A percentile compares a stretch with the other conserved stretches of the same genome.
Evolutionary conservation across 306 rosid species (phyloP).

Genomic region (Urtica urens): DNA sequence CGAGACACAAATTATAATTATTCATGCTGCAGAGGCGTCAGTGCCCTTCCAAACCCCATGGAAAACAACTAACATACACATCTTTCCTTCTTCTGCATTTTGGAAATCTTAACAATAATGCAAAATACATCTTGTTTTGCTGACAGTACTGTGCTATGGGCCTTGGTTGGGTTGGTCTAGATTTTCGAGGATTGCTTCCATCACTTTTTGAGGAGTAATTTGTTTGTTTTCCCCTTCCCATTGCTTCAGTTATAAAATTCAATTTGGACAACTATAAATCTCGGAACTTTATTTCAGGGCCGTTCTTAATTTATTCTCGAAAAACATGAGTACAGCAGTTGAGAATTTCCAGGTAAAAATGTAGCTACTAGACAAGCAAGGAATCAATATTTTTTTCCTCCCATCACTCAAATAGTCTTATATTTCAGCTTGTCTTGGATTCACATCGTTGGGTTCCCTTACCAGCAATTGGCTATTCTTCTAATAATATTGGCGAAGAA

Average conservation of each 20-base stretch:
- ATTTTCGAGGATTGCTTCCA: conserved; percentile 92
- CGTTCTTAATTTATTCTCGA: conserved; percentile 78
- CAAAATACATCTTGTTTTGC: conserved; percentile 15
- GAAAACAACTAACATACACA: too few species aligned
- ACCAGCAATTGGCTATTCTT: conserved; percentile 78
- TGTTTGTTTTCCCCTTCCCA: conserved; percentile 1
- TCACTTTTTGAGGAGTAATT: conserved; percentile 91
- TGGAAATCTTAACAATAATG: too few species aligned
- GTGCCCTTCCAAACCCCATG: too few species aligned
- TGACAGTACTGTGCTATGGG: conserved; percentile 97
- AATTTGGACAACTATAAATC: too few species aligned
- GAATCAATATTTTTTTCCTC: not conserved
- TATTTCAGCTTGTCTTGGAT: conserved; percentile 73
- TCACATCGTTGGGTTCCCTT: conserved; percentile 99
- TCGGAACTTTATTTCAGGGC: too few species aligned
- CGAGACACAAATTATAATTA: too few species aligned
- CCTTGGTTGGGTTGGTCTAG: conserved; percentile 99
- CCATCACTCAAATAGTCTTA: conserved; percentile 15
- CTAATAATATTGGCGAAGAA: conserved; percentile 48
- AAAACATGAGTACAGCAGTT: conserved; percentile 82
- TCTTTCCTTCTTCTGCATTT: too few species aligned
- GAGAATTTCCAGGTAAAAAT: conserved; percentile 87
- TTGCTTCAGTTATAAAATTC: conserved; percentile 12
- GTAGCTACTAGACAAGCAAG: not conserved
- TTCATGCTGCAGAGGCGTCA: conserved; percentile 4